A percentile compares a stretch with the other conserved stretches of the same genome.
Conservation (phyloP, 2,329 filamentous ascomycete species). For the Botrytis galanthina region DNA sequence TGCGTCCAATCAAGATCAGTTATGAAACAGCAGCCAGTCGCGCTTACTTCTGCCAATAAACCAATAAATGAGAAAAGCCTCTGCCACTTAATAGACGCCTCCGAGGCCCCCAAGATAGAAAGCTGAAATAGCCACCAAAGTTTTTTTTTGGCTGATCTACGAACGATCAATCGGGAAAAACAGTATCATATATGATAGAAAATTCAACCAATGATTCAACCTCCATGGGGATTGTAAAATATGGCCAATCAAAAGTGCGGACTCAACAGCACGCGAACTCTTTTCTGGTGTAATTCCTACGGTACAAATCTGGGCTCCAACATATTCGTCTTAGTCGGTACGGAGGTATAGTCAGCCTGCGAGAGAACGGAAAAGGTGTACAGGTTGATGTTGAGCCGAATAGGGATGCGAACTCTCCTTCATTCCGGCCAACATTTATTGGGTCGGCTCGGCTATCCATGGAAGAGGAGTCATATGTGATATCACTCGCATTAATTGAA, state of each 20-base stretch:
- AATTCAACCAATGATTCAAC: neutral
- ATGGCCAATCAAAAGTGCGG: neutral
- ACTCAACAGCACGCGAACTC: neutral
- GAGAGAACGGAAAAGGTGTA: neutral
- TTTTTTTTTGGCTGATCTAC: neutral
- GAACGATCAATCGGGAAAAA: neutral
- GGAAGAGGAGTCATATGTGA: neutral
- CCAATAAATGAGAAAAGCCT: conserved; percentile 11
- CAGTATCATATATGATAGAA: neutral
- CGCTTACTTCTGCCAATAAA: conserved; percentile 17
- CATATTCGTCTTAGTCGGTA: neutral
- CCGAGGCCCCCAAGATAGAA: neutral
- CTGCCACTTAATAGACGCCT: conserved; percentile 12
- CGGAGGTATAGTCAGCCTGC: neutral
- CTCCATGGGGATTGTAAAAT: neutral
- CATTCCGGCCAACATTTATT: neutral
- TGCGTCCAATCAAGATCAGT: conserved; percentile 1
- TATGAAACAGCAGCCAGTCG: neutral
- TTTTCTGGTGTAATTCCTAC: neutral
- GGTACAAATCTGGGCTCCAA: neutral
- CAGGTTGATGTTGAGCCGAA: neutral
- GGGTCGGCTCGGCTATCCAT: neutral
- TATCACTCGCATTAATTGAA: neutral
- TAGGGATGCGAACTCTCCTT: neutral
- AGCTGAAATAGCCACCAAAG: conserved; percentile 8